Base-by-base conservation (phyloP, 176 grass and related monocot genomes). In the Zoysia japonica region DNA sequence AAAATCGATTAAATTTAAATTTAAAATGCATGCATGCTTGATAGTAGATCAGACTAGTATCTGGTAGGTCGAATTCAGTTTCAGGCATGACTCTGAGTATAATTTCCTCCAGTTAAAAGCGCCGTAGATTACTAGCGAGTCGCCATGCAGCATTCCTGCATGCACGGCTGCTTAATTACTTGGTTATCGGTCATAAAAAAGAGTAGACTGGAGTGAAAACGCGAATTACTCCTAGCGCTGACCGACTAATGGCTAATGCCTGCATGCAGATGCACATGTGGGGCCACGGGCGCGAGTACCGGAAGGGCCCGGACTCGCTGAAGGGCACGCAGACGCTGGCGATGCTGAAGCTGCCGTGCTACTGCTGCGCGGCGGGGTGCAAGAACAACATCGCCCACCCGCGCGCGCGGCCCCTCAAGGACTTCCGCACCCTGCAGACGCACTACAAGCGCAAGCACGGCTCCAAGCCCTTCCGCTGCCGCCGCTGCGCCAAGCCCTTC, bases 401-500 rank as follows among this genome's bases (percentile, higher is more conserved):
- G 28, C 81, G 92, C 4, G 81, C 92, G 37, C 83, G 81, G 70
- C 92, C 96, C 37, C 83, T 99, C 66, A 99, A 99, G 88, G 96
- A 99, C 81, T 99, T 99, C 69, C 84, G 96, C 77, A 99, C 96
- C 28, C 88, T 99, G 72, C 96, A 99, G 83, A 99, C 96, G 51
- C 96, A 99, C 84, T 99, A 95, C 89, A 94, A 91, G 92, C 82
- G 96, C 74, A 99, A 99, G 88, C 96, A 99, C 68, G 96, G 90
- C 66, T 56, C 73, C 67, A 95, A 90, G 88, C 71, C 85, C 14
- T 99, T 99, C 90, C 80, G 71, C 62, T 99, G 96, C 83, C 87
- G 96, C 85, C 91, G 88, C 80, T 99, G 96, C 80, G 65, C 87
- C 40, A 99, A 95, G 80, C 90, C 96, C 54, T 99, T 99, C 85